Conservation (phyloP, 495 filamentous ascomycete species). For the Talaromyces adpressus region DNA sequence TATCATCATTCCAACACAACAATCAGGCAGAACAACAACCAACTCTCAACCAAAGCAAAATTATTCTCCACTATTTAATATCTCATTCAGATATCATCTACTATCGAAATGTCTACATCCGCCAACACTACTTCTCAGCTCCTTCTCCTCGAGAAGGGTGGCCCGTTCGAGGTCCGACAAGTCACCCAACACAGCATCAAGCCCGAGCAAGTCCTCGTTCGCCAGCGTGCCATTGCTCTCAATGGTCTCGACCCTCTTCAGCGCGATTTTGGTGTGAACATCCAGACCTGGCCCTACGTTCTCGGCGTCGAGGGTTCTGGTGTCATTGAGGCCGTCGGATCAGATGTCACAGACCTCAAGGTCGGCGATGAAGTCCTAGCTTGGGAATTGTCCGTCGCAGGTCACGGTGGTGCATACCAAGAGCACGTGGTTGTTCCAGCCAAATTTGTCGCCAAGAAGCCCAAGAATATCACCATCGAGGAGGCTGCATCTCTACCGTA, state of each 20-base stretch:
- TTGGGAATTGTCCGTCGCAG: conserved; percentile 11
- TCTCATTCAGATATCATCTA: neutral
- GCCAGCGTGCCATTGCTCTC: conserved; percentile 24
- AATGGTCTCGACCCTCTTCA: conserved; percentile 35
- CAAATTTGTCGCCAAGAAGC: conserved; percentile 29
- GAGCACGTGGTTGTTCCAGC: conserved; percentile 25
- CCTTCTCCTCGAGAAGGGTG: conserved; percentile 2
- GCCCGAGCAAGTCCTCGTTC: conserved; percentile 27
- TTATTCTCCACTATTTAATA: neutral
- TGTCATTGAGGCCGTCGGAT: conserved; percentile 25
- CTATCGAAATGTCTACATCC: neutral
- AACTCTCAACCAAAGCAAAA: neutral
- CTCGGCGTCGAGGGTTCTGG: conserved; percentile 33
- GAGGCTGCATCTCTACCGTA: conserved; percentile 34
- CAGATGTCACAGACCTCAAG: conserved; percentile 20
- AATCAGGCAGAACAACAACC: neutral
- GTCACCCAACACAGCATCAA: conserved; percentile 19
- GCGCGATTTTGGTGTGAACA: conserved; percentile 21
- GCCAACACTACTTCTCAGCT: conserved; percentile 1
- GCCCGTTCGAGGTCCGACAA: neutral
- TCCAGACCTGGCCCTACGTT: conserved; percentile 26
- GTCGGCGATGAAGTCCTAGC: conserved; percentile 33
- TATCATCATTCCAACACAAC: neutral
- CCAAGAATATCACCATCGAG: conserved; percentile 20
- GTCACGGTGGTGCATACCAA: conserved; percentile 29